A percentile compares a stretch with the other conserved stretches of the same genome.
These are phyloP conservation scores for Pythium periplocum DNA, from an alignment of 352 stramenopile genomes.

Conservation along the genomic window DNA sequence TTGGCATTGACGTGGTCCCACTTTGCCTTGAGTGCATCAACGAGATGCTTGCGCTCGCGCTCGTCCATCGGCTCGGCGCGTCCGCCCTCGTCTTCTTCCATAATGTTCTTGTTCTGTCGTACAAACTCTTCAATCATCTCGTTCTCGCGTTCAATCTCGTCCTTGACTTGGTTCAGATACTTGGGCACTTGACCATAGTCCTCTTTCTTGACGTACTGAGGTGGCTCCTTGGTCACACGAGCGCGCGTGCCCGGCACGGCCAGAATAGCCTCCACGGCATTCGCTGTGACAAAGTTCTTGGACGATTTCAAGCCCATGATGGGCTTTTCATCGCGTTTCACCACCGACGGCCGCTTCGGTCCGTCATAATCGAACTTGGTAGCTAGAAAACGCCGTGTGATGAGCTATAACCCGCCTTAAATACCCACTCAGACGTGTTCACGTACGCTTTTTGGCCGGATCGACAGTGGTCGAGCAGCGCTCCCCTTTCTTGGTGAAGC, in stretches of 20 bases:
- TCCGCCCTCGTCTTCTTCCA: constrained; percentile 64
- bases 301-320: constrained; percentile 89
- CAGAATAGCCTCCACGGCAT: constrained; percentile 91
- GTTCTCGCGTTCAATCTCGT: constrained; percentile 91
- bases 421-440: too few species aligned
- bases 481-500: constrained; percentile 69
- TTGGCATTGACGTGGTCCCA: constrained; percentile 92
- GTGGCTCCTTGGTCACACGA: constrained; percentile 48
- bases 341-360: constrained; percentile 60
- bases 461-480: constrained; percentile 41
- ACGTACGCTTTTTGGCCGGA: constrained; percentile 45
- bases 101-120: constrained; percentile 81
- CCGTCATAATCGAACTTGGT: constrained; percentile 68
- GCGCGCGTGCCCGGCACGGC: constrained; percentile 58
- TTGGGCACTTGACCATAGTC: constrained; percentile 91
- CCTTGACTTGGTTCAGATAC: constrained; percentile 90
- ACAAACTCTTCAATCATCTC: constrained; percentile 91
- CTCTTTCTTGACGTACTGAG: constrained; percentile 85
- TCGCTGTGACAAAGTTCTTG: constrained; percentile 93
- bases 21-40: constrained; percentile 90
- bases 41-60: constrained; percentile 70
- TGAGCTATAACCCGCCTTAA: too few species aligned
- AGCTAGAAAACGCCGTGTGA: constrained; percentile 26
- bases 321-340: constrained; percentile 84
- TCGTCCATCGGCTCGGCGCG: constrained; percentile 78